Conservation (phyloP, 2,329 filamentous ascomycete genomes). For the Tympanopsis confertula region DNA sequence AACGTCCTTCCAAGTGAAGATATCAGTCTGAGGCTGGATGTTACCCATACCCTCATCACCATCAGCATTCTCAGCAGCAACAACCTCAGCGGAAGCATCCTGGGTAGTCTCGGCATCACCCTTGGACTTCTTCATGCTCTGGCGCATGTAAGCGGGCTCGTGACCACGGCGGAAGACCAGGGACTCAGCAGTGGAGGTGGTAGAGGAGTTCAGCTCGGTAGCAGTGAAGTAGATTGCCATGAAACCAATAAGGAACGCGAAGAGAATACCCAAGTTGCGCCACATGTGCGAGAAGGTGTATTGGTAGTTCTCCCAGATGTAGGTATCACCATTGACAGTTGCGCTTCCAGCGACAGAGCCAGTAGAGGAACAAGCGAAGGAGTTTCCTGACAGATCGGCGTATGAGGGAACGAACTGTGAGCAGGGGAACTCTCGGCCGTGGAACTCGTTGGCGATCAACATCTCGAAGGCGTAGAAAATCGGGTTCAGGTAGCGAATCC, state of each 20-base stretch:
- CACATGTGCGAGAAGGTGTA: slow-evolving; percentile 48
- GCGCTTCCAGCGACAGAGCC: slow-evolving; percentile 40
- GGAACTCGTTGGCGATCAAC: slow-evolving; percentile 63
- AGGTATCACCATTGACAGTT: slow-evolving; percentile 49
- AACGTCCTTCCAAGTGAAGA: slow-evolving; percentile 40
- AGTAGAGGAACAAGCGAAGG: slow-evolving; percentile 38
- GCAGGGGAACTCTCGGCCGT: slow-evolving; percentile 43
- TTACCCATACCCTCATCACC: slow-evolving; percentile 4
- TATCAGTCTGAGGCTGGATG: slow-evolving; percentile 20
- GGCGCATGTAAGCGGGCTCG: slow-evolving; percentile 28
- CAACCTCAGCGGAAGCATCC: slow-evolving; percentile 15
- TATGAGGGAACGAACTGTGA: slow-evolving; percentile 34
- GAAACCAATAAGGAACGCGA: slow-evolving; percentile 54
- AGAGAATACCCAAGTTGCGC: slow-evolving; percentile 59
- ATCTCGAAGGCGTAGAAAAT: slow-evolving; percentile 66
- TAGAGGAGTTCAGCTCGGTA: slow-evolving; percentile 53
- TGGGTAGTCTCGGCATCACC: slow-evolving; percentile 12
- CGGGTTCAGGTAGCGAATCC: slow-evolving; percentile 67
- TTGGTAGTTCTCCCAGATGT: slow-evolving; percentile 39
- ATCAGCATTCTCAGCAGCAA: slow-evolving; percentile 7
- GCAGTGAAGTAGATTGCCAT: slow-evolving; percentile 50
- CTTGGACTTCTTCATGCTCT: slow-evolving; percentile 8
- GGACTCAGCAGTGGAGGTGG: slow-evolving; percentile 52
- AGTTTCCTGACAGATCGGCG: slow-evolving; percentile 25
- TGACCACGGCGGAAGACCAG: slow-evolving; percentile 53